Conservation (phyloP, 805 yeast genomes). For the Myxozyma sirexii region DNA sequence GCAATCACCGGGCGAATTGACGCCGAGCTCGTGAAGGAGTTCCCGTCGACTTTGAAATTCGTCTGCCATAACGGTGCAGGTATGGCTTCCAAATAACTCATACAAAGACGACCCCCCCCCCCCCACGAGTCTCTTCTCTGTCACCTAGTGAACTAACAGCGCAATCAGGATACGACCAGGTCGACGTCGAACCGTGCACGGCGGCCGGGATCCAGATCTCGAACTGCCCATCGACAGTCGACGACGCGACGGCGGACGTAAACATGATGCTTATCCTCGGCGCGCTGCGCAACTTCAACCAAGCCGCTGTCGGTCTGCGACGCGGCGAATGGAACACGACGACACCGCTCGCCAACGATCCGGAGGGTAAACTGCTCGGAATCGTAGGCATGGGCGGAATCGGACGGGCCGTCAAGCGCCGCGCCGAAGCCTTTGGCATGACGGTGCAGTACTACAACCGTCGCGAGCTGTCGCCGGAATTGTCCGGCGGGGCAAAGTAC, state of each 20-base stretch:
- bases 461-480: constrained; percentile 55
- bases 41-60: constrained; percentile 58
- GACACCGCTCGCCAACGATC: constrained; percentile 70
- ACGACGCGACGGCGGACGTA: constrained; percentile 71
- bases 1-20: constrained; percentile 65
- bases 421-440: constrained; percentile 78
- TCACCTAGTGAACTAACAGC: background rate
- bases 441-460: constrained; percentile 76
- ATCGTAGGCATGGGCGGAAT: constrained; percentile 89
- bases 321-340: constrained; percentile 66
- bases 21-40: constrained; percentile 55
- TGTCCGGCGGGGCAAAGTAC: constrained; percentile 71
- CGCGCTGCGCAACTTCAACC: constrained; percentile 67
- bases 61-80: constrained; percentile 71
- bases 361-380: constrained; percentile 75
- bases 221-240: constrained; percentile 67
- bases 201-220: constrained; percentile 61
- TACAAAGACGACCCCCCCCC: background rate
- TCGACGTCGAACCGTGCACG: constrained; percentile 58
- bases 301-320: constrained; percentile 56
- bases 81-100: background rate
- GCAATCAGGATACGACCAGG: constrained; percentile 57
- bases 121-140: background rate
- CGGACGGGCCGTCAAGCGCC: constrained; percentile 75
- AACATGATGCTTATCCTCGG: constrained; percentile 65